These are phyloP conservation scores for Arxiozyma bovina DNA, from an alignment of 1,139 yeast species.

Conservation along the genomic window DNA sequence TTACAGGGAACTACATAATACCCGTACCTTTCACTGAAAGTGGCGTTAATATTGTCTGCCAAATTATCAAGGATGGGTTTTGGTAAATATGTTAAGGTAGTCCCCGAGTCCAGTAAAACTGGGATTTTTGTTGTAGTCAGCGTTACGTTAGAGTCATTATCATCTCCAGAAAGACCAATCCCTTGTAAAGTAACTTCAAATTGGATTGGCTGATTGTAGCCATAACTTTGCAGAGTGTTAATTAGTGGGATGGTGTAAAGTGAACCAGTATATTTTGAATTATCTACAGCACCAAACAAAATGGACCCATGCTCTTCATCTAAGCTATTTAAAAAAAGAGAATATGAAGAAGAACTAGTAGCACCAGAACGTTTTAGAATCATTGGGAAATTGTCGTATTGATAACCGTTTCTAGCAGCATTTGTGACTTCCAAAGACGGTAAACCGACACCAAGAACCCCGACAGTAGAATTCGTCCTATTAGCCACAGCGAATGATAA, in stretches of 20 bases:
- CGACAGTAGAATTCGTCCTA: constrained; percentile 43
- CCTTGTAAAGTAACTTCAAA: constrained; percentile 40
- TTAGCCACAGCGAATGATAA: constrained; percentile 54
- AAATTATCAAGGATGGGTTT: constrained; percentile 24
- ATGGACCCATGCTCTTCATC: constrained; percentile 39
- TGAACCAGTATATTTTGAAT: constrained; percentile 35
- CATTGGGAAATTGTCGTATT: constrained; percentile 43
- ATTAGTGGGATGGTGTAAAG: constrained; percentile 37
- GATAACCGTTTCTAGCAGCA: constrained; percentile 20
- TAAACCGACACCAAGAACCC: constrained; percentile 57
- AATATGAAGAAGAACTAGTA: constrained; percentile 48
- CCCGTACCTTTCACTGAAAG: constrained; percentile 30
- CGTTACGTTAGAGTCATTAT: constrained; percentile 19
- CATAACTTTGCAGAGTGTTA: constrained; percentile 33
- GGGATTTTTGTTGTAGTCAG: constrained; percentile 28
- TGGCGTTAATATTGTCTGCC: constrained; percentile 33
- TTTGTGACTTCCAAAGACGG: constrained; percentile 42
- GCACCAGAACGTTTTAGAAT: constrained; percentile 46
- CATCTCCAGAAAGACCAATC: constrained; percentile 29
- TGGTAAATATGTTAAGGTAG: constrained; percentile 40
- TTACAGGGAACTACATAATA: constrained; percentile 28
- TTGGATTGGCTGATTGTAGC: constrained; percentile 32
- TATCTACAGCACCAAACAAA: constrained; percentile 53
- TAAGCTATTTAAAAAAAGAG: constrained; percentile 41
- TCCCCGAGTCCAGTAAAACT: constrained; percentile 44